Evolutionary conservation across 2,329 filamentous ascomycete genomes (phyloP), one percentile per base, ranked within the genome.

Genomic region (Arthroderma sp.): DNA sequence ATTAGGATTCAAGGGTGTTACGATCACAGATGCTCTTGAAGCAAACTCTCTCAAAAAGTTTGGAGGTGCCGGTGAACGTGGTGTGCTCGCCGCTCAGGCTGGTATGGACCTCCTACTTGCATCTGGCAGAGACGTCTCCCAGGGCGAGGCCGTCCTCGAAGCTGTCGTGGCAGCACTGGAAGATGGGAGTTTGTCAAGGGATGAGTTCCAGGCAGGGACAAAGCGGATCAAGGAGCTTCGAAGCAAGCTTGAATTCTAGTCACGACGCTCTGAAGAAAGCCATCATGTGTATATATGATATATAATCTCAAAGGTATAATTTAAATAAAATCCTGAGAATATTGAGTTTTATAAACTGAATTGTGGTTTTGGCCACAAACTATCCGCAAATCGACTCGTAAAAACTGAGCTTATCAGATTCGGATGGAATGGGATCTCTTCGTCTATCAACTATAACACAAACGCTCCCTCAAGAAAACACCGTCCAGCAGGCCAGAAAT

Each of bases 61-160:
- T 32, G 57, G 57, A 0, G 44, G 54, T 43, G 50, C 55, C 44
- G 48, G 48, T 6, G 27, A 49, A 0, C 54, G 54, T 8, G 55
- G 42, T 1, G 38, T 61, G 7, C 30, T 61, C 38, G 58, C 58
- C 31, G 50, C 42, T 6, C 45, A 51, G 39, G 59, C 58, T 22
- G 59, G 58, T 5, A 54, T 59, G 49, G 59, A 61, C 54, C 43
- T 60, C 9, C 45, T 61, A 38, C 52, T 61, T 30, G 59, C 56
- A 7, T 49, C 58, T 5, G 53, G 41, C 8, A 43, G 52, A 30
- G 56, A 59, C 48, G 54, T 58, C 5, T 54, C 54, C 3, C 58
- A 61, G 42, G 59, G 59, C 3, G 53, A 57, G 36, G 46, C 37
- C 11, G 50, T 60, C 15, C 46, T 53, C 4, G 34, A 54, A 34